These are phyloP conservation scores for Geranium incanum DNA, from an alignment of 441 rosid species.

Conservation along the genomic window DNA sequence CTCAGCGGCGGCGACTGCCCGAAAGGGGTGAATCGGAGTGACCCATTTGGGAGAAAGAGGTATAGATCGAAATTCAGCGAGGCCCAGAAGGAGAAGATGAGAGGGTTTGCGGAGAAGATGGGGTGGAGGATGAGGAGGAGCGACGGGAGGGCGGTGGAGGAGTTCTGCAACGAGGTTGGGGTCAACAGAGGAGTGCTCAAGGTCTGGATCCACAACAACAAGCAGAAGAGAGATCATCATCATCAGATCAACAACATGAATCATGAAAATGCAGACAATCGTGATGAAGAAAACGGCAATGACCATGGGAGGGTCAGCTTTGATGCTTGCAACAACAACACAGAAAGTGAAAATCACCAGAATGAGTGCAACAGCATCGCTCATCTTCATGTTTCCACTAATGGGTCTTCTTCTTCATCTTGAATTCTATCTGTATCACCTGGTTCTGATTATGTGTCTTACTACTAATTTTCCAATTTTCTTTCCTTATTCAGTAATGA, in stretches of 20 bases:
- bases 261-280: slow-evolving; percentile 8
- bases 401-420: slow-evolving; percentile 29
- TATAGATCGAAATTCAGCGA: neutral
- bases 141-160: slow-evolving; percentile 31
- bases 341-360: slow-evolving; percentile 7
- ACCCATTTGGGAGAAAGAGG: too few relatives aligned
- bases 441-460: neutral
- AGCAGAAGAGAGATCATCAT: slow-evolving; percentile 22
- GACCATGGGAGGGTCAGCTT: slow-evolving; percentile 13
- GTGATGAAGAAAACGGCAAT: slow-evolving; percentile 7
- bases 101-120: neutral
- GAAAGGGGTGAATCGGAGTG: slow-evolving; percentile 21
- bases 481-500: neutral
- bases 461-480: neutral
- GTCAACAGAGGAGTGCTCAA: slow-evolving; percentile 42
- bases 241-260: slow-evolving; percentile 7
- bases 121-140: slow-evolving; percentile 51
- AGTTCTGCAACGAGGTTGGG: slow-evolving; percentile 43
- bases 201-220: slow-evolving; percentile 62
- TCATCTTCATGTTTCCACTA: slow-evolving; percentile 18
- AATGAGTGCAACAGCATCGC: slow-evolving; percentile 5
- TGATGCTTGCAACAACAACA: neutral
- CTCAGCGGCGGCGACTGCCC: neutral
- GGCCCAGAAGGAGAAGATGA: neutral
- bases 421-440: neutral